Evolutionary conservation across 306 rosid species (phyloP).

Genomic region (Cicer pinnatifidum): DNA sequence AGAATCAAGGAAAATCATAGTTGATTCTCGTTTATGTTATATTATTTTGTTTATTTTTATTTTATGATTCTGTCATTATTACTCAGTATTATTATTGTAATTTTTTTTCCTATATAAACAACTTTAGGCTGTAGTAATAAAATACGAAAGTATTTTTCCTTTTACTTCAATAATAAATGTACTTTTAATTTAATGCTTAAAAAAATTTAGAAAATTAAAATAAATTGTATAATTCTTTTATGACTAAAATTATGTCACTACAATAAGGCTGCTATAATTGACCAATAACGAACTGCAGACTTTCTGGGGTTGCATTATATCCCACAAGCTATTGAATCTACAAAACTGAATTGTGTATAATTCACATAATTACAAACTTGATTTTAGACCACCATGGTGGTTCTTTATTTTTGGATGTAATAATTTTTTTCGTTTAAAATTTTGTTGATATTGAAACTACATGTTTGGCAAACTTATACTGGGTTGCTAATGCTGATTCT

Average conservation of each 20-base stretch:
- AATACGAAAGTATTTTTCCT: too few relatives aligned
- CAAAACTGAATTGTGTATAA: constrained; percentile 3
- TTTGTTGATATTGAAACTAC: constrained; percentile 17
- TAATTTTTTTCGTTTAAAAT: neutral
- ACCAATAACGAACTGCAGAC: too few relatives aligned
- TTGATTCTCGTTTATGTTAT: too few relatives aligned
- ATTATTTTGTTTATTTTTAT: too few relatives aligned
- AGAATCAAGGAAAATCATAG: too few relatives aligned
- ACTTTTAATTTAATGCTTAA: neutral
- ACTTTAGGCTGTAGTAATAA: too few relatives aligned
- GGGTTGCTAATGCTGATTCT: constrained; percentile 16
- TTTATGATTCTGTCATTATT: too few relatives aligned
- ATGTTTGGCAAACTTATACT: constrained; percentile 10
- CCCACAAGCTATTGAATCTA: neutral
- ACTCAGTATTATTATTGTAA: too few relatives aligned
- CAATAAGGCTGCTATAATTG: too few relatives aligned
- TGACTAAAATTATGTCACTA: too few relatives aligned
- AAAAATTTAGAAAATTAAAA: neutral
- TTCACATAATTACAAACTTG: neutral
- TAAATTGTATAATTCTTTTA: neutral
- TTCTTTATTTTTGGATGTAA: constrained; percentile 21
- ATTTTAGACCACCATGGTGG: constrained; percentile 9
- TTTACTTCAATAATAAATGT: too few relatives aligned
- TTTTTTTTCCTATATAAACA: too few relatives aligned
- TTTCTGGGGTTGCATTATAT: neutral